A percentile compares a stretch with the other conserved stretches of the same genome.
Evolutionary conservation across 257 asterid species (phyloP).

Genomic region (Scutellaria galericulata): DNA sequence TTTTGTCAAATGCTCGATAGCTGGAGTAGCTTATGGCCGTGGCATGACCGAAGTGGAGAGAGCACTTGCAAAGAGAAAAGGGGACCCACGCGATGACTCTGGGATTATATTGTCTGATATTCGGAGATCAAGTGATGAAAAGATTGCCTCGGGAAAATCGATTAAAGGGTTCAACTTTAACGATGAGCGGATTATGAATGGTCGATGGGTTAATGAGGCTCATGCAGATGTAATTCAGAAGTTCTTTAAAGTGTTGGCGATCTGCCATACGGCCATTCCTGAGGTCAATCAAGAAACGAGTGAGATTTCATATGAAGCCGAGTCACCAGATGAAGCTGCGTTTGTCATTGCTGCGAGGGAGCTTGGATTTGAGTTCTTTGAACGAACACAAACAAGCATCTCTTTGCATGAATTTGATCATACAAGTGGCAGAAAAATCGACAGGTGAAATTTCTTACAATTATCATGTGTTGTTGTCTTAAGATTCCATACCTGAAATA

Average conservation of each 20-base stretch:
- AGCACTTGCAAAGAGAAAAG: slow-evolving; percentile 69
- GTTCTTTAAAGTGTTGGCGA: slow-evolving; percentile 82
- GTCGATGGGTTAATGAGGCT: slow-evolving; percentile 79
- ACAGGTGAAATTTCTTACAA: slow-evolving; percentile 52
- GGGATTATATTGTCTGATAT: slow-evolving; percentile 37
- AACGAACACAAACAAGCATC: slow-evolving; percentile 81
- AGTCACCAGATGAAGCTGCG: slow-evolving; percentile 98
- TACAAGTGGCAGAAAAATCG: slow-evolving; percentile 54
- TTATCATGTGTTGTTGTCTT: neutral
- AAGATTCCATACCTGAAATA: too few relatives aligned
- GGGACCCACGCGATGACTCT: slow-evolving; percentile 43
- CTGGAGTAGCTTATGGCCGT: slow-evolving; percentile 85
- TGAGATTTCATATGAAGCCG: slow-evolving; percentile 87
- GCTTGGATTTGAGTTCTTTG: slow-evolving; percentile 84
- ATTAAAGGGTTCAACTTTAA: slow-evolving; percentile 83
- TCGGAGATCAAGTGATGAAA: slow-evolving; percentile 33
- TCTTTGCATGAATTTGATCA: slow-evolving; percentile 77
- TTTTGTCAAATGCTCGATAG: slow-evolving; percentile 87
- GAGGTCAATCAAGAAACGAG: slow-evolving; percentile 66
- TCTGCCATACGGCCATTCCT: slow-evolving; percentile 96
- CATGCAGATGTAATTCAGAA: slow-evolving; percentile 64
- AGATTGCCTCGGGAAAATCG: slow-evolving; percentile 40
- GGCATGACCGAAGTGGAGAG: slow-evolving; percentile 95
- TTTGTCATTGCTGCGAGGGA: slow-evolving; percentile 95
- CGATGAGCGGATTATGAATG: slow-evolving; percentile 86